Evolutionary conservation across 257 asterid species (phyloP).

Genomic region (Ocimum tenuiflorum): DNA sequence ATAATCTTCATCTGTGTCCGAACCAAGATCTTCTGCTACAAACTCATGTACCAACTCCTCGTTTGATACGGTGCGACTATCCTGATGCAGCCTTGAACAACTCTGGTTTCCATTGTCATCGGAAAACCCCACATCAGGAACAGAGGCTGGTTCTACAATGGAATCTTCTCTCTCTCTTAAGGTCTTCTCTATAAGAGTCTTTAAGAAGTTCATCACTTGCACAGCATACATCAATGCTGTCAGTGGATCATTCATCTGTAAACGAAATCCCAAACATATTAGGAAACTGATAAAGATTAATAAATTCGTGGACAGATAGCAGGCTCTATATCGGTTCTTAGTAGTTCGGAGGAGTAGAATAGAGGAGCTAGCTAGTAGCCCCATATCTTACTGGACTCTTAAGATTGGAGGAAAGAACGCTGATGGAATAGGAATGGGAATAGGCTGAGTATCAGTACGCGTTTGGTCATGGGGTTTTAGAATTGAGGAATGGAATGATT

Average conservation of each 20-base stretch:
- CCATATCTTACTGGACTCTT: too few relatives aligned
- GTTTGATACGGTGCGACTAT: slow-evolving; percentile 20
- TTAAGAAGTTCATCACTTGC: slow-evolving; percentile 84
- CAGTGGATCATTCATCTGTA: slow-evolving; percentile 82
- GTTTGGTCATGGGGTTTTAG: too few relatives aligned
- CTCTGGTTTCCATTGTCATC: slow-evolving; percentile 59
- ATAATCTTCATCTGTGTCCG: slow-evolving; percentile 54
- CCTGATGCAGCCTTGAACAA: slow-evolving; percentile 28
- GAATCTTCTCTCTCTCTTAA: slow-evolving; percentile 63
- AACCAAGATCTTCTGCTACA: slow-evolving; percentile 36
- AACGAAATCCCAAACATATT: not conserved
- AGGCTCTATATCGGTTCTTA: too few relatives aligned
- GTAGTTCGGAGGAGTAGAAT: too few relatives aligned
- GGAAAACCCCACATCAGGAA: slow-evolving; percentile 36
- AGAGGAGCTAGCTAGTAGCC: too few relatives aligned
- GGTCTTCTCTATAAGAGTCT: slow-evolving; percentile 71
- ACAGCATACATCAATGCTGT: slow-evolving; percentile 85
- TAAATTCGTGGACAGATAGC: not conserved
- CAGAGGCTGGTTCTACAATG: slow-evolving; percentile 36
- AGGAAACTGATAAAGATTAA: not conserved
- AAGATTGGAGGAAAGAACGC: too few relatives aligned
- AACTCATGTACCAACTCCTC: slow-evolving; percentile 25
- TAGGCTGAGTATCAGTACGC: too few relatives aligned
- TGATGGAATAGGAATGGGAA: too few relatives aligned
- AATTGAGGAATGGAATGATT: too few relatives aligned